Base-by-base conservation (phyloP, 139 green algal species). In the Edaphochlamys debaryana region DNA sequence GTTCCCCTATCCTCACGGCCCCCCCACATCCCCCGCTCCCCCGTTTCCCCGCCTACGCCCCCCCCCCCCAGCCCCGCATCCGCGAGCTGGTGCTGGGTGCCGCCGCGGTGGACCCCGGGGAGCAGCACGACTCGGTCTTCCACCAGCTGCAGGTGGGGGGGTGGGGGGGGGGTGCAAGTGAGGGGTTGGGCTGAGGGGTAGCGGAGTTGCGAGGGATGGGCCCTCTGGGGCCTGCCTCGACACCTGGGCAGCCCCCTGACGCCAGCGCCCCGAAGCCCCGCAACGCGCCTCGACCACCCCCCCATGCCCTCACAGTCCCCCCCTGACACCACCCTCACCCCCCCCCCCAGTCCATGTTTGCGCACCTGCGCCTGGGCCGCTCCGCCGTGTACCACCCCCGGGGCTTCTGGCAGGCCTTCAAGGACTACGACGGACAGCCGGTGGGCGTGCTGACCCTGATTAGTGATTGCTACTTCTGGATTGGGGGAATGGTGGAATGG, bases 361-460 rank as follows among this genome's bases (percentile, higher is more conserved):
- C 85, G 6, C 75, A 93, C 62, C 87, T 98, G 85, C 84, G 89
- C 20, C 80, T 92, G 22, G 88, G 90, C 29, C 69, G 86, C 17
- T 56, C 80, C 50, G 79, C 88, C 27, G 87, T 72, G 42, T 91
- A 82, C 82, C 67, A 87, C 19, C 96, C 96, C 0, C 54, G 64
- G 3, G 85, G 70, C 74, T 98, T 98, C 86, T 98, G 95, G 95
- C 64, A 76, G 5, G 87, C 91, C 0, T 98, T 96, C 88, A 95
- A 95, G 75, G 96, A 98, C 88, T 97, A 96, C 75, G 96, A 98
- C 75, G 94, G 96, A 2, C 70, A 93, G 79, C 91, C 93, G 27
- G 90, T 98, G n/a, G n/a, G n/a, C n/a, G n/a, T n/a, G n/a, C n/a
- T n/a, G n/a, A n/a, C n/a, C n/a, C n/a, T n/a, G n/a, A n/a, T n/a